Conservation (phyloP, 257 asterid species). For the Solanum peruvianum region DNA sequence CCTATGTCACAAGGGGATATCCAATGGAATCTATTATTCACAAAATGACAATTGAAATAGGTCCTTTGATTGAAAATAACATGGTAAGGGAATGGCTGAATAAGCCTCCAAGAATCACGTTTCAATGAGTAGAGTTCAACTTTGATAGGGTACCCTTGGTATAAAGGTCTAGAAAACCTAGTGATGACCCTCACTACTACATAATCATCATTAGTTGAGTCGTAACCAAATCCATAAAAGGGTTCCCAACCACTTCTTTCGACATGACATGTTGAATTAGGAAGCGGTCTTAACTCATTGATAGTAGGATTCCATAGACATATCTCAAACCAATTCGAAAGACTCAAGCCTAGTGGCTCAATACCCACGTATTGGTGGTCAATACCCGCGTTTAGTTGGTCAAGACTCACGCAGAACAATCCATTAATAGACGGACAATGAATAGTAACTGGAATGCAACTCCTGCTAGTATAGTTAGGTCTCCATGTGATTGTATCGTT, state of each 20-base stretch:
- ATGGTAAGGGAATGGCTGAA: neutral
- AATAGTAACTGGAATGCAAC: too few species aligned
- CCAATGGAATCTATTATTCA: neutral
- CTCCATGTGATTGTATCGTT: neutral
- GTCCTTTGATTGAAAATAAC: accelerated
- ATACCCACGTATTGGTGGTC: too few species aligned
- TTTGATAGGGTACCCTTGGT: too few species aligned
- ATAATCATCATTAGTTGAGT: neutral
- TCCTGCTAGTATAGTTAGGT: neutral
- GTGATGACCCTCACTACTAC: neutral
- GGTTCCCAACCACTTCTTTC: too few species aligned
- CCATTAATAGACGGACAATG: neutral
- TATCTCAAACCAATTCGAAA: neutral
- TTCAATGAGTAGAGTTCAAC: neutral
- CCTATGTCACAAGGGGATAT: neutral
- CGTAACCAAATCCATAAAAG: neutral
- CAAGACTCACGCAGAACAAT: neutral
- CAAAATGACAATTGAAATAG: neutral
- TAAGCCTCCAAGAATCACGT: neutral
- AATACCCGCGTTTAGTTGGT: too few species aligned
- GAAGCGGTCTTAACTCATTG: neutral
- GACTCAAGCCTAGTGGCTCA: too few species aligned
- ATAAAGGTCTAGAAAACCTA: too few species aligned
- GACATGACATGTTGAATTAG: neutral
- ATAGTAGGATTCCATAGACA: neutral